Evolutionary conservation across 208 protist species (phyloP).

Genomic region (Acanthamoeba rhysodes): DNA sequence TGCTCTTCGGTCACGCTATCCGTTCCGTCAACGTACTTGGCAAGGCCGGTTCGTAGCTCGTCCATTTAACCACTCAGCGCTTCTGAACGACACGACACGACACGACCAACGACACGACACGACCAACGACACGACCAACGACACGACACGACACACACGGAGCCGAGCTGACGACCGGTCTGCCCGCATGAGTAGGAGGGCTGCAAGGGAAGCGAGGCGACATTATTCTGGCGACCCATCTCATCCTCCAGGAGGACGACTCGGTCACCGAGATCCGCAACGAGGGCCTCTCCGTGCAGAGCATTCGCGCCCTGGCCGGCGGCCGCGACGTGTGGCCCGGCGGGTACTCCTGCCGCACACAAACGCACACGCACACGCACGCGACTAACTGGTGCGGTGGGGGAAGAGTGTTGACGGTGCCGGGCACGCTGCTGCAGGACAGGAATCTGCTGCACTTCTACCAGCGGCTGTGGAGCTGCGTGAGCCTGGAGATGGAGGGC

Average conservation of each 20-base stretch:
- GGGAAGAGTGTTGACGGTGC: slow-evolving; percentile 91
- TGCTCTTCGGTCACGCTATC: slow-evolving; percentile 92
- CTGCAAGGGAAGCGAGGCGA: slow-evolving; percentile 93
- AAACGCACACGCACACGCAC: background rate
- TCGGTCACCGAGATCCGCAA: slow-evolving; percentile 93
- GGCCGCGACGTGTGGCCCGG: slow-evolving; percentile 90
- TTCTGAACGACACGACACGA: too few species aligned
- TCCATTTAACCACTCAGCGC: too few species aligned
- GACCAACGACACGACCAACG: too few species aligned
- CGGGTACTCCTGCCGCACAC: slow-evolving; percentile 1
- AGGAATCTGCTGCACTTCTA: slow-evolving; percentile 92
- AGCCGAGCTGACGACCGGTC: too few species aligned
- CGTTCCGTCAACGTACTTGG: slow-evolving; percentile 94
- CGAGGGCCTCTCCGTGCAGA: slow-evolving; percentile 90
- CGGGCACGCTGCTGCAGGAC: slow-evolving; percentile 94
- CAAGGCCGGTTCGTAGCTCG: slow-evolving; percentile 88
- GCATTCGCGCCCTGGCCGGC: slow-evolving; percentile 83
- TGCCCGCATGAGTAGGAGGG: slow-evolving; percentile 62
- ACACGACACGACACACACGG: too few species aligned
- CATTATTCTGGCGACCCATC: slow-evolving; percentile 93
- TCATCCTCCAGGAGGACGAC: slow-evolving; percentile 92
- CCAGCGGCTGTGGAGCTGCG: slow-evolving; percentile 92
- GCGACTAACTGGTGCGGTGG: slow-evolving; percentile 78
- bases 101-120: too few species aligned
- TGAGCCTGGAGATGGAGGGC: slow-evolving; percentile 94